Evolutionary conservation across 495 filamentous ascomycete genomes (phyloP), one percentile per base, ranked within the genome.

Genomic region (Xylaria telfairii): DNA sequence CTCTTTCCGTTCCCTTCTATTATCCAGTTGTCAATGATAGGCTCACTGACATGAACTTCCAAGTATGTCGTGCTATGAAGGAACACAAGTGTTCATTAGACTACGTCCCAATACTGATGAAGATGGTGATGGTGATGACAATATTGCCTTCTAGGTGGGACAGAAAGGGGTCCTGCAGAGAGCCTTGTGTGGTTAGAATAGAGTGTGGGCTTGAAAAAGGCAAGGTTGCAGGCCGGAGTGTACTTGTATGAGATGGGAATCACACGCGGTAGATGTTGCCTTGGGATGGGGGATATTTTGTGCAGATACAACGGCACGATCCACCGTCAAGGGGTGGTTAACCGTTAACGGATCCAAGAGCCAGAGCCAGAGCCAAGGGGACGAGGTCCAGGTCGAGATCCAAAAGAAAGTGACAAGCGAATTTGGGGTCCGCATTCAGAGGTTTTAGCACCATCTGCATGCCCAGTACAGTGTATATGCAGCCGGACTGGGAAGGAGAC

Each of bases 401-500:
- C 70, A 73, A 76, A 81, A 81, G 79, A 80, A 76, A 76, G 74
- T 76, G 68, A 72, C 72, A 75, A 72, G 65, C 65, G 70, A 76
- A 74, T 81, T 80, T 78, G 81, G 78, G 80, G 78, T 76, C 74
- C 78, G 78, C 61, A 62, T 70, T 64, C 57, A 73, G 72, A 76
- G 77, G 68, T 72, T 81, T 81, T 76, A 82, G 77, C 76, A 82
- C 76, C 76, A 76, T 77, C 76, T 81, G 81, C 82, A 83, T 81
- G 78, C 73, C 72, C 72, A 70, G 68, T 70, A 69, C 34, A 81
- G 78, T 81, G 78, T 79, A 79, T 81, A 80, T 81, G 81, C 84
- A 85, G 82, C 84, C 83, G 76, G 77, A 84, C 79, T 83, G 80
- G 84, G 83, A 86, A 86, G 84, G 84, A 86, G 83, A 81, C 75